Conservation (phyloP, 257 asterid species). For the Solanum corneliomulleri region DNA sequence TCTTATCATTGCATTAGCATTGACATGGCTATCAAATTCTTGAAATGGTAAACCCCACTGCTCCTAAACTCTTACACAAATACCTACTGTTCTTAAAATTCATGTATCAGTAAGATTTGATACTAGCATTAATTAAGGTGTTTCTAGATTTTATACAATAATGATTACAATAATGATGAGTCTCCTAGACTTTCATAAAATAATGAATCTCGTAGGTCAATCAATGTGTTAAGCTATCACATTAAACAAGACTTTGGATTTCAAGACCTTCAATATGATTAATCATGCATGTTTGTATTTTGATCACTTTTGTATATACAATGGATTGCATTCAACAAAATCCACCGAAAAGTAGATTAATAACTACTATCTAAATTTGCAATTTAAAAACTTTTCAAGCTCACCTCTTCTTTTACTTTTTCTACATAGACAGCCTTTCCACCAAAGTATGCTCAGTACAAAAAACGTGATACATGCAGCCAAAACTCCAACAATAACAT, state of each 20-base stretch:
- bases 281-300: not conserved
- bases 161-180: not conserved
- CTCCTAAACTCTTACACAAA: not conserved
- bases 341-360: not conserved
- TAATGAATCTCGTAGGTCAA: not conserved
- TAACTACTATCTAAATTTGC: not conserved
- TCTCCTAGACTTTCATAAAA: not conserved
- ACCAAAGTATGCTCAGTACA: conserved; percentile 47
- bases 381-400: not conserved
- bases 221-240: not conserved
- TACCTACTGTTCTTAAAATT: not conserved
- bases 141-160: not conserved
- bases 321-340: not conserved
- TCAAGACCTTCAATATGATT: not conserved
- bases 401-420: conserved; percentile 43
- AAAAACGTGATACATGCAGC: conserved; percentile 18
- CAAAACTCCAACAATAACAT: conserved; percentile 38
- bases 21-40: not conserved
- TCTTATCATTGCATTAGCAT: not conserved
- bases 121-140: not conserved
- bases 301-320: not conserved
- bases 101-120: not conserved
- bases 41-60: not conserved
- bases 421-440: conserved; percentile 46
- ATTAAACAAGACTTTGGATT: not conserved